These are phyloP conservation scores for Agaricus sinodeliciosus DNA, from an alignment of 768 basidiomycete species.

Conservation along the genomic window DNA sequence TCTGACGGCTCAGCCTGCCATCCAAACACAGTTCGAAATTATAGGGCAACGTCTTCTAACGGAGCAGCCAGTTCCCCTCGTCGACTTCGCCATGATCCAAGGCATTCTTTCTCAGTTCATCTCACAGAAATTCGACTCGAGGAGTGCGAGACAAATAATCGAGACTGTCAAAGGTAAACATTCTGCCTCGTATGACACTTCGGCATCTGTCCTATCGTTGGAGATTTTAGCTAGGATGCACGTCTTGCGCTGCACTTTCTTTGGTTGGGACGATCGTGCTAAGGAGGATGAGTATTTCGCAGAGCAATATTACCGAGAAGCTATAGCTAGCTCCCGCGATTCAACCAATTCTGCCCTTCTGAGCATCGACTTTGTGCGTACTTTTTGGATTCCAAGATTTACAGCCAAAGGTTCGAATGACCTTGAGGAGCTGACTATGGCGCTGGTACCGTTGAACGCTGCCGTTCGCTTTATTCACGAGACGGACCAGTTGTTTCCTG, in stretches of 20 bases:
- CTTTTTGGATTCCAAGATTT: background rate
- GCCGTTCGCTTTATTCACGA: background rate
- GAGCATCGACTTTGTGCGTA: background rate
- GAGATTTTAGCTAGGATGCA: background rate
- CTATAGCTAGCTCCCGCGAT: background rate
- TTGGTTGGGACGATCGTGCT: background rate
- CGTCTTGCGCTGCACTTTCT: background rate
- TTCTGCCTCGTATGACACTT: background rate
- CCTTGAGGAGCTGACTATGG: background rate
- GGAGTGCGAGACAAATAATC: background rate
- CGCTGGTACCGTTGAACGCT: background rate
- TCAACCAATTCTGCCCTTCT: background rate
- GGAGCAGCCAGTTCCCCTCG: background rate
- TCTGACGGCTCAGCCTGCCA: background rate
- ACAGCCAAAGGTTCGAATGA: background rate
- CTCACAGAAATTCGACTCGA: background rate
- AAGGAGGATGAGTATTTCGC: background rate
- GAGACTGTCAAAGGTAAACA: background rate
- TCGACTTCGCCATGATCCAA: background rate
- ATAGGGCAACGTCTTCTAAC: background rate
- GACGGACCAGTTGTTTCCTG: background rate
- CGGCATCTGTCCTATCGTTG: background rate
- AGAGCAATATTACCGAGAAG: background rate
- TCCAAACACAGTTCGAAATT: background rate
- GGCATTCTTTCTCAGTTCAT: background rate